phyloP scores from a whole-genome alignment of 805 yeast genomes.

The Wickerhamiella alocasiicola region DNA sequence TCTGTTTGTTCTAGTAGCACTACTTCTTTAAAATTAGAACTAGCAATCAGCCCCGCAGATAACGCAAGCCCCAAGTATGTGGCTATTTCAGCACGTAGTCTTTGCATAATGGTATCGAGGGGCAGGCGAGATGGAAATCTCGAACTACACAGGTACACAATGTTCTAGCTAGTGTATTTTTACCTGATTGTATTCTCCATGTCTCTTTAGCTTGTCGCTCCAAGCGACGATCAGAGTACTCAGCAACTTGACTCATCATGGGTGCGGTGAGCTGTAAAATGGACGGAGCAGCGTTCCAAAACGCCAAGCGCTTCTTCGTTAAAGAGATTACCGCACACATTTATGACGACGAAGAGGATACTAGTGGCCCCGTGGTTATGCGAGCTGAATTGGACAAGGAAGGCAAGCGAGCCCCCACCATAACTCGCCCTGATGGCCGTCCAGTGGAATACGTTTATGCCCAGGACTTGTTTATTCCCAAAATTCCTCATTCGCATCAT shows the following conservation, averaged over 20 bases:
- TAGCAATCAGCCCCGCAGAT: too few species aligned
- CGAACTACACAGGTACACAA: too few species aligned
- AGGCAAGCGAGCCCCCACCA: slow-evolving; percentile 14
- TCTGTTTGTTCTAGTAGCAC: too few species aligned
- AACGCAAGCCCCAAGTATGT: too few species aligned
- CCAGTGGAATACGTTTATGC: slow-evolving; percentile 9
- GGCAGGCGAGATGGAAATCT: too few species aligned
- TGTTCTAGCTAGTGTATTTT: too few species aligned
- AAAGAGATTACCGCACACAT: slow-evolving; percentile 13
- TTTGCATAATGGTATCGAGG: too few species aligned
- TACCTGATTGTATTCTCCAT: too few species aligned
- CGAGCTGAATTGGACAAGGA: slow-evolving; percentile 11
- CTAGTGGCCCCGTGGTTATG: slow-evolving; percentile 10
- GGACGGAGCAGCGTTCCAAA: slow-evolving; percentile 12
- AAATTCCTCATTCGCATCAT: slow-evolving; percentile 16
- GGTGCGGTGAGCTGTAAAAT: slow-evolving; percentile 20
- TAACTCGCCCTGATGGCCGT: slow-evolving; percentile 18
- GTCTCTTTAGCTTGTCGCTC: too few species aligned
- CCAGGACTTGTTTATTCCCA: slow-evolving; percentile 11
- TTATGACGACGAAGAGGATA: slow-evolving; percentile 17
- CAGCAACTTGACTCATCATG: slow-evolving; percentile 16
- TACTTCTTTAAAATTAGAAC: too few species aligned
- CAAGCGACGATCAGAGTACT: too few species aligned
- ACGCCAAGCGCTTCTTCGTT: slow-evolving; percentile 16
- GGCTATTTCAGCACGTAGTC: too few species aligned